These are phyloP conservation scores for Conticribra guillardii DNA, from an alignment of 108 stramenopile species.

Conservation along the genomic window DNA sequence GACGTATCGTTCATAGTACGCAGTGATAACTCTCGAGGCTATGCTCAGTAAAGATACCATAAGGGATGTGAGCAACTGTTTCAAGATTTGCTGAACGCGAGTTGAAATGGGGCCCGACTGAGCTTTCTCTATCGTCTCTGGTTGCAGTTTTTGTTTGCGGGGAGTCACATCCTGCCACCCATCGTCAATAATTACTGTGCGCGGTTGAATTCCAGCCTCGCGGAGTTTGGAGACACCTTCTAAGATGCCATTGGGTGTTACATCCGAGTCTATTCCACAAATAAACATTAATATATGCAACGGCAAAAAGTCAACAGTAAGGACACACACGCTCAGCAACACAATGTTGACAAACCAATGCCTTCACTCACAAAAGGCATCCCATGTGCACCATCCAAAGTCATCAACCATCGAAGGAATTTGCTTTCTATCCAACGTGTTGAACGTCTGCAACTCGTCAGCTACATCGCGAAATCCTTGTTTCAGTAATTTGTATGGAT, in stretches of 20 bases:
- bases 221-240: conserved; percentile 32
- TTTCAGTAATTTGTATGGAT: conserved; percentile 45
- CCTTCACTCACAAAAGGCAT: conserved; percentile 54
- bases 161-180: conserved; percentile 58
- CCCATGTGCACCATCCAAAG: conserved; percentile 86
- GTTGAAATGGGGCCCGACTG: background rate
- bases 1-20: conserved; percentile 40
- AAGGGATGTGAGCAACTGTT: background rate
- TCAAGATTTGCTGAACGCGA: background rate
- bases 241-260: conserved; percentile 47
- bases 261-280: conserved; percentile 44
- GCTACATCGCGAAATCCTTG: conserved; percentile 44
- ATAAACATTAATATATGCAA: too few relatives aligned
- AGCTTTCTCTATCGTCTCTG: background rate
- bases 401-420: conserved; percentile 47
- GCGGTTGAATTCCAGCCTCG: conserved; percentile 42
- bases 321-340: too few relatives aligned
- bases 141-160: conserved; percentile 13
- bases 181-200: conserved; percentile 55
- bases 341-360: background rate
- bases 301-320: too few relatives aligned
- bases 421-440: conserved; percentile 34
- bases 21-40: conserved; percentile 25
- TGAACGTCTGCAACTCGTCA: conserved; percentile 26
- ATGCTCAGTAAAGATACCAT: conserved; percentile 4